Conservation (phyloP, 2,329 filamentous ascomycete genomes). For the Chaetomium strumarium region DNA sequence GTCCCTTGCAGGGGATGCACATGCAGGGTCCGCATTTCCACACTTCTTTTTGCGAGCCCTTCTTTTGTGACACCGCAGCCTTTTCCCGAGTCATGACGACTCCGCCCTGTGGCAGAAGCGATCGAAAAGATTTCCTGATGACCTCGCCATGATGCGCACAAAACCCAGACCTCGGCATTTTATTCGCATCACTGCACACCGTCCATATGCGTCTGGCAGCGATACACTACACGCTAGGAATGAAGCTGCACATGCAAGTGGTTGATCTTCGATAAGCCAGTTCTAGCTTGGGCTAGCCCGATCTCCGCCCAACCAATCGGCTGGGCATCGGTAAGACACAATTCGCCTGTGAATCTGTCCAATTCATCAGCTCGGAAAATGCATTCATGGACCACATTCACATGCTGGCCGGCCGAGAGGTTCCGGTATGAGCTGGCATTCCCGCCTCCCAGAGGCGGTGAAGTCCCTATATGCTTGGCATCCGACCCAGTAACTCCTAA, state of each 20-base stretch:
- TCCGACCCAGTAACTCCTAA: neutral
- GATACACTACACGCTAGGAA: too few species aligned
- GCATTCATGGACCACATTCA: slow-evolving; percentile 2
- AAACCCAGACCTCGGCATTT: neutral
- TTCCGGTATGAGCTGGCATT: neutral
- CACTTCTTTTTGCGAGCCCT: too few species aligned
- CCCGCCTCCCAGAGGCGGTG: slow-evolving; percentile 8
- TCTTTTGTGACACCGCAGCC: too few species aligned
- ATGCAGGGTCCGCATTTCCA: neutral
- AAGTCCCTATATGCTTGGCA: neutral
- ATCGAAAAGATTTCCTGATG: neutral
- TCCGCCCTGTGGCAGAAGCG: slow-evolving; percentile 1
- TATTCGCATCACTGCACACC: neutral
- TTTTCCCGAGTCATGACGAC: neutral
- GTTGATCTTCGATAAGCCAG: slow-evolving; percentile 2
- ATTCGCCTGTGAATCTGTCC: slow-evolving; percentile 1
- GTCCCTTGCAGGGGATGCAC: slow-evolving; percentile 4
- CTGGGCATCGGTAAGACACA: slow-evolving; percentile 10
- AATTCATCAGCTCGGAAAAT: neutral
- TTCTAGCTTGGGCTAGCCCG: neutral
- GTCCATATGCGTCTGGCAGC: neutral
- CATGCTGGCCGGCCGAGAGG: slow-evolving; percentile 4
- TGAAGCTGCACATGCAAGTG: neutral
- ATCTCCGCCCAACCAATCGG: slow-evolving; percentile 8
- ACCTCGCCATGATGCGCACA: neutral